Conservation (phyloP, 352 stramenopile species). For the Bremia lactucae region DNA sequence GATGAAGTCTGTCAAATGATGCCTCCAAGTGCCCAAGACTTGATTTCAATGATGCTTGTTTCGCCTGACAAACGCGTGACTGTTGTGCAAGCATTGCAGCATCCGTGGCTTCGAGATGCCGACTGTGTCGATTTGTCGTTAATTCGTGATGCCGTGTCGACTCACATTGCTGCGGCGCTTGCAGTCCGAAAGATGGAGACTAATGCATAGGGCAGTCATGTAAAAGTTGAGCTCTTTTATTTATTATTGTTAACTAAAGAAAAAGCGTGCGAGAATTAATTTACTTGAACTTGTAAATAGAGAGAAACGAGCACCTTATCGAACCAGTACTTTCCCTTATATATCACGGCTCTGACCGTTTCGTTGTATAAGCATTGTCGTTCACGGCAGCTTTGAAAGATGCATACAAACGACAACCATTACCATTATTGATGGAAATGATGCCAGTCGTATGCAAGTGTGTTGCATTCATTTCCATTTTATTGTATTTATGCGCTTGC, state of each 20-base stretch:
- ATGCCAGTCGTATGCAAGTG: no score
- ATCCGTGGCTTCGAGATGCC: constrained; percentile 48
- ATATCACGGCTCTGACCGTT: background rate
- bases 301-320: no score
- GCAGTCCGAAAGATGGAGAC: constrained; percentile 9
- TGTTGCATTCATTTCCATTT: no score
- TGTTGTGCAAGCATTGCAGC: constrained; percentile 37
- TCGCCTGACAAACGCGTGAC: constrained; percentile 53
- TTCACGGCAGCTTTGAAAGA: no score
- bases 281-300: no score
- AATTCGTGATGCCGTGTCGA: constrained; percentile 27
- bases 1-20: constrained; percentile 25
- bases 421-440: no score
- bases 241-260: background rate
- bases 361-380: no score
- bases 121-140: constrained; percentile 25
- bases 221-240: background rate
- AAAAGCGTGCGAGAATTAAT: background rate
- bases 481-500: background rate
- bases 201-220: no score
- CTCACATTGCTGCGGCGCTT: constrained; percentile 24
- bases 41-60: constrained; percentile 60
- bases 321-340: background rate
- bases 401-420: no score
- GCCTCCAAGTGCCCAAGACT: constrained; percentile 43